A percentile compares a stretch with the other conserved stretches of the same genome.
These are phyloP conservation scores for Coemansia sp. DNA, from an alignment of 192 early-diverging fungal genomes.

Conservation along the genomic window DNA sequence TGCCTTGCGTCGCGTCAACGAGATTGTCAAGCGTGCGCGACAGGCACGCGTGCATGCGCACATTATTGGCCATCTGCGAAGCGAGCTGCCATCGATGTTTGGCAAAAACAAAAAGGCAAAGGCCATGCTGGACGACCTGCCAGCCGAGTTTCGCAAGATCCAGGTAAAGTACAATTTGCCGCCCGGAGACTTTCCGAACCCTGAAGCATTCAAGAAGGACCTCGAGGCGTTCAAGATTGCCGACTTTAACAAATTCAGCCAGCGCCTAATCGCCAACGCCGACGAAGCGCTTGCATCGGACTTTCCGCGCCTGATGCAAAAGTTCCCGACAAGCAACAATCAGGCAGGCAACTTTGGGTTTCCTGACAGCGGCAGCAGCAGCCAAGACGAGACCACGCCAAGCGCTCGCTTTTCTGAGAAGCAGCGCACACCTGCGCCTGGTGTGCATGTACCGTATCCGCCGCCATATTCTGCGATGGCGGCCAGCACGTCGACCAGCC, in stretches of 20 bases:
- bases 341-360: constrained; percentile 33
- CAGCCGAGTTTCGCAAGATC: constrained; percentile 73
- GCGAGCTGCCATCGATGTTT: constrained; percentile 82
- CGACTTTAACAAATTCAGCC: constrained; percentile 75
- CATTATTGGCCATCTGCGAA: constrained; percentile 79
- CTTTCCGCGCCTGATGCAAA: constrained; percentile 74
- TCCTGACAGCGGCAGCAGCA: constrained; percentile 4
- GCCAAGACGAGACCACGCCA: not conserved
- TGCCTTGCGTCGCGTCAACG: constrained; percentile 82
- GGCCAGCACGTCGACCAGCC: constrained; percentile 26
- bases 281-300: constrained; percentile 77
- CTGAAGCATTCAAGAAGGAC: constrained; percentile 67
- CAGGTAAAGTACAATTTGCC: constrained; percentile 70
- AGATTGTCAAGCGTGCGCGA: constrained; percentile 84
- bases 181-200: constrained; percentile 82
- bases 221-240: constrained; percentile 76
- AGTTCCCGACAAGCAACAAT: constrained; percentile 61
- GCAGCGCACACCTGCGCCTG: constrained; percentile 2
- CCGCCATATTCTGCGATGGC: constrained; percentile 52
- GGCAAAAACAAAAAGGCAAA: constrained; percentile 76
- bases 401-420: constrained; percentile 12
- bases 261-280: constrained; percentile 61
- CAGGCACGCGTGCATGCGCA: constrained; percentile 80
- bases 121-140: constrained; percentile 69
- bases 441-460: constrained; percentile 7